Evolutionary conservation across 2,329 filamentous ascomycete genomes (phyloP).

Genomic region (Nothopassalora personata): DNA sequence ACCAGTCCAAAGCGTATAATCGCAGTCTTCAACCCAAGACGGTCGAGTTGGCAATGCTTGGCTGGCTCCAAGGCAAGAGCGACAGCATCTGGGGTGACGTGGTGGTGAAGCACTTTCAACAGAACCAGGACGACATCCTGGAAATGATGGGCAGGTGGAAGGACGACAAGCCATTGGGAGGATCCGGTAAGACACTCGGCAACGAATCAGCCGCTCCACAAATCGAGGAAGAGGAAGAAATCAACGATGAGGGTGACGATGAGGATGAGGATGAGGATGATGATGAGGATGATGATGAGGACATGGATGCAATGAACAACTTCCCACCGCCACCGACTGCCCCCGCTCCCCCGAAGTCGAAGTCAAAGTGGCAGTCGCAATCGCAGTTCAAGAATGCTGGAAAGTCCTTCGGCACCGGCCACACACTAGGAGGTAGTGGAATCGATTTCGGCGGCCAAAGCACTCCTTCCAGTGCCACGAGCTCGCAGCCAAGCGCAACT

Average conservation of each 20-base stretch:
- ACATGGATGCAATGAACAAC: too few relatives aligned
- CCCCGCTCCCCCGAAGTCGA: too few relatives aligned
- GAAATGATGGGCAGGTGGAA: constrained; percentile 7
- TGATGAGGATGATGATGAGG: too few relatives aligned
- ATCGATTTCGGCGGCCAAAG: too few relatives aligned
- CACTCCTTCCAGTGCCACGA: too few relatives aligned
- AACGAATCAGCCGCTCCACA: neutral
- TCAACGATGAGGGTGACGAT: neutral
- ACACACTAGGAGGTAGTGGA: too few relatives aligned
- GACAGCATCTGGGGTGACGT: constrained; percentile 13
- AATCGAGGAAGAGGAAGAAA: neutral
- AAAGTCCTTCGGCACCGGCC: too few relatives aligned
- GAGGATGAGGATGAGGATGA: too few relatives aligned
- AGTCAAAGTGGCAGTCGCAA: too few relatives aligned
- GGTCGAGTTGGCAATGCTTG: constrained; percentile 31
- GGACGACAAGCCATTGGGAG: neutral
- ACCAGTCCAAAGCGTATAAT: constrained; percentile 28
- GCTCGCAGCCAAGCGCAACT: too few relatives aligned
- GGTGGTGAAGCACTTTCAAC: constrained; percentile 12
- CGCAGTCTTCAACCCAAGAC: constrained; percentile 25
- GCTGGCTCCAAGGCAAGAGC: constrained; percentile 26
- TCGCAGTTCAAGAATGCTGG: too few relatives aligned
- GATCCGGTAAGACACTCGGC: neutral
- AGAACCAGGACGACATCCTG: constrained; percentile 7
- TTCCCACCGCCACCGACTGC: too few relatives aligned